Conservation (phyloP, 106 monocot species). For the Iris macrosiphon region DNA sequence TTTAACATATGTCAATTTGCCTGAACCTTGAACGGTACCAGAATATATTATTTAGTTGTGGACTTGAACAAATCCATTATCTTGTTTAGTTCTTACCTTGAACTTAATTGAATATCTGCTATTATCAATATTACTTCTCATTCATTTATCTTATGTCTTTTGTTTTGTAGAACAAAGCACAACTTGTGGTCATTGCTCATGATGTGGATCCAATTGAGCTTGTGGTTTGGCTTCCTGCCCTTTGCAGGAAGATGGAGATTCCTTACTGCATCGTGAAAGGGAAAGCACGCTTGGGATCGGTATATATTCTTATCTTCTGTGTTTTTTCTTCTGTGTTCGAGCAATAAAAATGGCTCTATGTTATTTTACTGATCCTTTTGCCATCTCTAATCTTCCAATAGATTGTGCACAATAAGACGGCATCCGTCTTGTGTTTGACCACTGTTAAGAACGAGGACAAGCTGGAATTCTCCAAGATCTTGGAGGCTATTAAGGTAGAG, state of each 20-base stretch:
- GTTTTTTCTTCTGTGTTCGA: too few species aligned
- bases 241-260: slow-evolving; percentile 76
- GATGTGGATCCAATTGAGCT: slow-evolving; percentile 74
- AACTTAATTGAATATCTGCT: too few species aligned
- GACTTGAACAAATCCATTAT: too few species aligned
- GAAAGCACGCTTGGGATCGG: slow-evolving; percentile 61
- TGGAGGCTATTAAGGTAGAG: slow-evolving; percentile 66
- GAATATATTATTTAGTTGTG: too few species aligned
- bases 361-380: too few species aligned
- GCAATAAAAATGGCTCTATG: too few species aligned
- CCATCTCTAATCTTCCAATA: background rate
- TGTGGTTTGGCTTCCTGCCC: slow-evolving; percentile 63
- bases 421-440: slow-evolving; percentile 51
- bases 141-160: too few species aligned
- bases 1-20: too few species aligned
- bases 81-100: too few species aligned
- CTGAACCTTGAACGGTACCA: too few species aligned
- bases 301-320: slow-evolving; percentile 9
- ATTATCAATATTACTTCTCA: too few species aligned
- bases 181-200: slow-evolving; percentile 69
- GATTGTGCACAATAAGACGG: slow-evolving; percentile 67
- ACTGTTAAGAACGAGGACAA: slow-evolving; percentile 82
- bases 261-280: slow-evolving; percentile 76
- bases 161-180: slow-evolving; percentile 54
- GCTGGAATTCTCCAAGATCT: slow-evolving; percentile 66